Evolutionary conservation across 768 basidiomycete genomes (phyloP).

Genomic region (Rhizopogon roseolus): DNA sequence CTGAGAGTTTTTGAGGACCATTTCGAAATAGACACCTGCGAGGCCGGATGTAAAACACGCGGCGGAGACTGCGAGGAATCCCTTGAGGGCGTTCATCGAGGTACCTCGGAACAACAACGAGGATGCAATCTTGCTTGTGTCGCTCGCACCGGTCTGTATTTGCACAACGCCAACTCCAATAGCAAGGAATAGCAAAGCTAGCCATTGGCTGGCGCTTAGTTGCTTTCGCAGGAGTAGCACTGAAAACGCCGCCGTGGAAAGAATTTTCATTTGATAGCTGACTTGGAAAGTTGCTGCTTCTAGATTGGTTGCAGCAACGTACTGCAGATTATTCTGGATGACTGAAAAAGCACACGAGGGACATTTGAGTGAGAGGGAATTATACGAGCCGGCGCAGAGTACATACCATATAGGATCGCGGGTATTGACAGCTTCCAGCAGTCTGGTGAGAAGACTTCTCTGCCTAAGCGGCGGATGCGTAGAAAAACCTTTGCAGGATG

Average conservation of each 20-base stretch:
- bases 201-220: slow-evolving; percentile 74
- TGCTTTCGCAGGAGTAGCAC: slow-evolving; percentile 77
- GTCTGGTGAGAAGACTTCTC: slow-evolving; percentile 80
- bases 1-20: slow-evolving; percentile 89
- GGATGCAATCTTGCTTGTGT: slow-evolving; percentile 21
- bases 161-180: slow-evolving; percentile 89
- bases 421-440: slow-evolving; percentile 98
- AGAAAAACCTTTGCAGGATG: slow-evolving; percentile 29
- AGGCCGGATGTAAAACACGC: slow-evolving; percentile 96
- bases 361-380: slow-evolving; percentile 5
- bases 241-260: slow-evolving; percentile 89
- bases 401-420: slow-evolving; percentile 82
- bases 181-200: slow-evolving; percentile 79
- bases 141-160: slow-evolving; percentile 49
- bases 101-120: slow-evolving; percentile 32
- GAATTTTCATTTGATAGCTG: slow-evolving; percentile 96
- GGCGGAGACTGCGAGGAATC: slow-evolving; percentile 83
- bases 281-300: slow-evolving; percentile 97
- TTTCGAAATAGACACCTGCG: slow-evolving; percentile 97
- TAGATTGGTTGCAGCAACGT: slow-evolving; percentile 89
- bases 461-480: slow-evolving; percentile 52
- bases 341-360: slow-evolving; percentile 34
- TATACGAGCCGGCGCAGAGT: neutral
- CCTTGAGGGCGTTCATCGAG: slow-evolving; percentile 77
- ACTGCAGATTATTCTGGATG: slow-evolving; percentile 94